phyloP scores from a whole-genome alignment of 495 filamentous ascomycete species.

The Oleoguttula mirabilis region DNA sequence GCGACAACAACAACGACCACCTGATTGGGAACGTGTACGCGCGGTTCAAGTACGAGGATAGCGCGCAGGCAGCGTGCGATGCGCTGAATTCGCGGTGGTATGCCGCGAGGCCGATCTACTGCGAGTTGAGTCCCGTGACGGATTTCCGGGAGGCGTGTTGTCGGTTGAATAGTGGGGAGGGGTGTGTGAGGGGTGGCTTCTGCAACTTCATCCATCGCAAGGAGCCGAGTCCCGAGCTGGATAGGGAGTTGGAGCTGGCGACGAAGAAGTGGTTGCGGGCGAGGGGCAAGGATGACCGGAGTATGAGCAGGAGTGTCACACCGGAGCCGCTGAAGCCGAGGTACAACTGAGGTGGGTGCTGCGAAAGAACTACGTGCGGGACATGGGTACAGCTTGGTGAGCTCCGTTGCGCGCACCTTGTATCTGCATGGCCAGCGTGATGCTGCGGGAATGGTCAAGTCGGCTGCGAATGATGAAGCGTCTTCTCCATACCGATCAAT shows the following conservation, averaged over 20 bases:
- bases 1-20: constrained; percentile 79
- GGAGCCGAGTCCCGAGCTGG: constrained; percentile 77
- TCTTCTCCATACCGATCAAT: too few relatives aligned
- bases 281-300: constrained; percentile 74
- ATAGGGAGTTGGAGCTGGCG: constrained; percentile 69
- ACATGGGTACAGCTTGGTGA: too few relatives aligned
- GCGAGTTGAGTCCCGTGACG: constrained; percentile 90
- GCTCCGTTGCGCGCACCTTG: too few relatives aligned
- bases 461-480: too few relatives aligned
- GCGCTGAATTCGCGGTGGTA: constrained; percentile 92
- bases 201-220: constrained; percentile 99
- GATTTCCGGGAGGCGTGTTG: constrained; percentile 98
- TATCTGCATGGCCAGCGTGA: too few relatives aligned
- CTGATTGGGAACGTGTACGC: constrained; percentile 99
- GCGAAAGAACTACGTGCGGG: too few relatives aligned
- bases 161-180: constrained; percentile 84
- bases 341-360: too few relatives aligned
- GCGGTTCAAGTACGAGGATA: constrained; percentile 99
- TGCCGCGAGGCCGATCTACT: constrained; percentile 93
- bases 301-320: constrained; percentile 42
- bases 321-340: constrained; percentile 33
- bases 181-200: constrained; percentile 90
- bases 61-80: constrained; percentile 85
- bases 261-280: constrained; percentile 95
- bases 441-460: too few relatives aligned